These are phyloP conservation scores for Annulohypoxylon nitens DNA, from an alignment of 495 filamentous ascomycete species.

Conservation along the genomic window DNA sequence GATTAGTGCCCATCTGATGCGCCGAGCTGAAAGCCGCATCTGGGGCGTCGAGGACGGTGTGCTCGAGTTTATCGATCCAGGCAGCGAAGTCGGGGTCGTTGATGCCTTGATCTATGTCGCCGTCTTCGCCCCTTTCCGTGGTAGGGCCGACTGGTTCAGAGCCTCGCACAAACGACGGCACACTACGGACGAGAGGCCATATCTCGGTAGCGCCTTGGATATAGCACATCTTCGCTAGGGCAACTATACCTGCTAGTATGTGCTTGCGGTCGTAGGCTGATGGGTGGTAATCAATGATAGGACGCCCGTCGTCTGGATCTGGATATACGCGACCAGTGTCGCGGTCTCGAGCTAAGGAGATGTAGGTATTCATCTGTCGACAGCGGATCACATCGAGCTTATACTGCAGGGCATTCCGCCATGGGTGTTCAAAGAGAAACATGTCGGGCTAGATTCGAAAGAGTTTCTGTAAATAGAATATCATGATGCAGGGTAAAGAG, in stretches of 20 bases:
- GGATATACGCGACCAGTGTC: constrained; percentile 80
- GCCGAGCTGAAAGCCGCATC: constrained; percentile 67
- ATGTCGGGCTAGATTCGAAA: constrained; percentile 48
- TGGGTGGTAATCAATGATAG: constrained; percentile 74
- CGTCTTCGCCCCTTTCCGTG: constrained; percentile 29
- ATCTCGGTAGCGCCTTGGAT: constrained; percentile 84
- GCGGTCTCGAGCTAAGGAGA: constrained; percentile 78
- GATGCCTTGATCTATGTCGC: constrained; percentile 63
- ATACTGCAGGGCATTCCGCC: constrained; percentile 73
- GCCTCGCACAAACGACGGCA: constrained; percentile 75
- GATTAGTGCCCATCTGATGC: constrained; percentile 93
- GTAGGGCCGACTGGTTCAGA: constrained; percentile 23
- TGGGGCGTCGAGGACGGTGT: constrained; percentile 63
- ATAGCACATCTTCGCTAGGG: constrained; percentile 79
- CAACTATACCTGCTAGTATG: constrained; percentile 77
- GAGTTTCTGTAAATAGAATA: neutral
- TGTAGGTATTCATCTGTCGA: constrained; percentile 73
- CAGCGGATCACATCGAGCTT: constrained; percentile 74
- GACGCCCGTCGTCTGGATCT: constrained; percentile 74
- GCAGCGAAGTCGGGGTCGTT: constrained; percentile 74
- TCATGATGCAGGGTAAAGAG: constrained; percentile 9
- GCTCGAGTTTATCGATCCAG: constrained; percentile 73
- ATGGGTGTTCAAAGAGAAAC: constrained; percentile 69
- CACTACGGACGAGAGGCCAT: constrained; percentile 68
- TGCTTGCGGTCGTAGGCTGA: constrained; percentile 77